Base-by-base conservation (phyloP, 441 rosid genomes). In the Geranium incanum region DNA sequence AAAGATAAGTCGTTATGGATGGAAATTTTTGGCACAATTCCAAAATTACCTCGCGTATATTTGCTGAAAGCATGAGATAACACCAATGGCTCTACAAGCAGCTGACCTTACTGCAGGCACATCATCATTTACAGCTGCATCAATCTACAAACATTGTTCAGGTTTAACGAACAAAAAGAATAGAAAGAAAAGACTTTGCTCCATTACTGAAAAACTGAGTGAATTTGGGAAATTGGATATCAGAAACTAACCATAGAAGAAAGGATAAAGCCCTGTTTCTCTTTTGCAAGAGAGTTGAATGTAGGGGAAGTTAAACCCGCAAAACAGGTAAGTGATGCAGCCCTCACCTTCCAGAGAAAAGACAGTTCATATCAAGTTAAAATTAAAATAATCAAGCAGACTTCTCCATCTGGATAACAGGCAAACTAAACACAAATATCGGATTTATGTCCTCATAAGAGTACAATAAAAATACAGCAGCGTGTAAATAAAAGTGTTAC, bases 81-180 rank as follows among this genome's bases (percentile, higher is more conserved):
- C 95, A 60, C 98, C 97, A 78, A 94, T 87, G 76, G 93, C 98
- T 79, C 96, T 92, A 84, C 98, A 94, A 77, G 96, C 90, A 78
- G 97, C 97, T 73, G 95, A 88, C 80, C 91, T 83, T 62, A 94
- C 95, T n/a, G 91, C 81, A 77, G 98, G 89, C 73, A 84, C 82
- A 64, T 75, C 82, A 75, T 94, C 97, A 76, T 82, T 74, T 68
- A 78, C 75, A 72, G 95, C 95, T 75, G 93, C 89, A 80, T 71
- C 74, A 66, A 88, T 81, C 97, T 94, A 71, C 48, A 71, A 77
- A 74, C 16, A 18, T 55, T 77, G 75, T 43, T 21, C 19, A 82
- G 65, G 67, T 67, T 66, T 67, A 68, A 71, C 76, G 55, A 23
- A 65, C 41, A 63, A 72, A 37, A 8, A 33, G 19, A 36, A 68